phyloP scores from a whole-genome alignment of 805 yeast species.

The Wickerhamomyces ciferrii region DNA sequence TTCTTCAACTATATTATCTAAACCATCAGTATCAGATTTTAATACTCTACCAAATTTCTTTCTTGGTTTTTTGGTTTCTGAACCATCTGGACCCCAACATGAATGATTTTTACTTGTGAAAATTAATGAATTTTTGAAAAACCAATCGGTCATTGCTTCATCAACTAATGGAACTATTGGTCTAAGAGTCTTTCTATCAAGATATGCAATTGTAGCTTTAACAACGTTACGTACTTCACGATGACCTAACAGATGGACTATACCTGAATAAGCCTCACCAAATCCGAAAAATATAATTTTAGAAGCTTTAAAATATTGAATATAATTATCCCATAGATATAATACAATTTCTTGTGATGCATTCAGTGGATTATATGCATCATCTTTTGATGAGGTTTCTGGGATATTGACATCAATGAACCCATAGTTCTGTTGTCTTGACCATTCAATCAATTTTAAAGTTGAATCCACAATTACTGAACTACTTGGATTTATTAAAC shows the following conservation, averaged over 20 bases:
- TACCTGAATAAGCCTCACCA: constrained; percentile 85
- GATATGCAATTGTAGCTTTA: constrained; percentile 64
- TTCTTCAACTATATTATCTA: constrained; percentile 74
- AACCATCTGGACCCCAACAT: constrained; percentile 64
- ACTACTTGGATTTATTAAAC: constrained; percentile 66
- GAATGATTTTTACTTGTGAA: constrained; percentile 72
- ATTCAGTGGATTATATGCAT: constrained; percentile 53
- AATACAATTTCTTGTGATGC: constrained; percentile 73
- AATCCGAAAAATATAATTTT: constrained; percentile 79
- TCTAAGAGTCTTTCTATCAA: constrained; percentile 64
- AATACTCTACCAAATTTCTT: constrained; percentile 89
- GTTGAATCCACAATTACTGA: constrained; percentile 77
- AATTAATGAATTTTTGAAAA: constrained; percentile 75
- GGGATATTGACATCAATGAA: constrained; percentile 84
- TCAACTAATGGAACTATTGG: constrained; percentile 84
- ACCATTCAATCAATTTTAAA: constrained; percentile 65
- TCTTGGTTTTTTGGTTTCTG: constrained; percentile 66
- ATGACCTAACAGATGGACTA: constrained; percentile 85
- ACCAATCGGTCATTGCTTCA: constrained; percentile 90
- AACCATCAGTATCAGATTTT: constrained; percentile 63
- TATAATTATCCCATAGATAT: constrained; percentile 87
- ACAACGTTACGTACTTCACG: constrained; percentile 62
- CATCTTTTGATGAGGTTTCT: constrained; percentile 37
- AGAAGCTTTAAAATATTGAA: constrained; percentile 66
- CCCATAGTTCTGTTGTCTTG: constrained; percentile 55